These are phyloP conservation scores for Lagenidium giganteum DNA, from an alignment of 352 stramenopile species.

Conservation along the genomic window DNA sequence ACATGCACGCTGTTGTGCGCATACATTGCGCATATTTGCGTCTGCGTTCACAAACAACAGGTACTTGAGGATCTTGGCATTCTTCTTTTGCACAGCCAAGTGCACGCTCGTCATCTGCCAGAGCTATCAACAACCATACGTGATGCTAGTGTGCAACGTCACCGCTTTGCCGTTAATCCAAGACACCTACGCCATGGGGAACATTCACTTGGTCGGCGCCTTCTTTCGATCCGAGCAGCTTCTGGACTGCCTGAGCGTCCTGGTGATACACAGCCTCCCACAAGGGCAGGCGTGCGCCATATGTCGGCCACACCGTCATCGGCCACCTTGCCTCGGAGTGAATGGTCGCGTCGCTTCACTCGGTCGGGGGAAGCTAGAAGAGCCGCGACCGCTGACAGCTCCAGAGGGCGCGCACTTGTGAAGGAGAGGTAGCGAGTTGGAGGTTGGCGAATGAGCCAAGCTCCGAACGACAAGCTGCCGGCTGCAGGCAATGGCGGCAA, in stretches of 20 bases:
- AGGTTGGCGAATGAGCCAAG: too few species aligned
- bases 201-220: conserved; percentile 41
- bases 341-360: too few species aligned
- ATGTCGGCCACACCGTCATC: conserved; percentile 36
- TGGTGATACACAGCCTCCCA: conserved; percentile 61
- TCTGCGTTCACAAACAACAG: conserved; percentile 41
- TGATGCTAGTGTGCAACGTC: too few species aligned
- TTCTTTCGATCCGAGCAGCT: conserved; percentile 22
- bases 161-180: too few species aligned
- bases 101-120: conserved; percentile 63
- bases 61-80: conserved; percentile 51
- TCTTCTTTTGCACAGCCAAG: conserved; percentile 39
- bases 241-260: conserved; percentile 27
- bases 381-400: too few species aligned
- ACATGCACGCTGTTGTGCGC: neutral
- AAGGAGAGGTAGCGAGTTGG: neutral
- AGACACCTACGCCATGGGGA: conserved; percentile 34
- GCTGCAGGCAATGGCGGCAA: too few species aligned
- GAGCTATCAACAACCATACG: conserved; percentile 21
- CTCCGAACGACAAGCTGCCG: conserved; percentile 25
- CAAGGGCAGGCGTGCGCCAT: conserved; percentile 33
- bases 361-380: too few species aligned
- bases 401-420: too few species aligned
- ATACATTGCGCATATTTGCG: conserved; percentile 41
- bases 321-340: too few species aligned